Conservation (phyloP, 2,329 filamentous ascomycete genomes). For the Dactylonectria estremocensis region DNA sequence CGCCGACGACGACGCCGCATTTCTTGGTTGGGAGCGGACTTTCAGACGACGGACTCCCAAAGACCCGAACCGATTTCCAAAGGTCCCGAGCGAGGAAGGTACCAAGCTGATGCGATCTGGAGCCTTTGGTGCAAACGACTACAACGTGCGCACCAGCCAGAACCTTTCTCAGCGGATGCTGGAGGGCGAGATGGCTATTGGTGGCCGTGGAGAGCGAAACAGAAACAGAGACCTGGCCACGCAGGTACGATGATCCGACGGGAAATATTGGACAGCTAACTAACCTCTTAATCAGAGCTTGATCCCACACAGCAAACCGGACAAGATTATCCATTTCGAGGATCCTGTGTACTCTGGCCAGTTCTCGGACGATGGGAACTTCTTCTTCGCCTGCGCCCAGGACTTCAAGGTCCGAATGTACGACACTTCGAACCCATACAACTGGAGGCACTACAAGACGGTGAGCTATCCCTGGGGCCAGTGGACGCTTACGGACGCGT, state of each 20-base stretch:
- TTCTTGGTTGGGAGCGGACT: conserved; percentile 62
- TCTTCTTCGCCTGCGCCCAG: conserved; percentile 93
- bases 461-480: conserved; percentile 87
- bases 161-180: conserved; percentile 80
- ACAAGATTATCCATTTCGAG: conserved; percentile 91
- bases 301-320: conserved; percentile 83
- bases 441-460: conserved; percentile 97
- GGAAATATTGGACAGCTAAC: neutral
- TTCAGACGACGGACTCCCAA: conserved; percentile 50
- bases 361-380: conserved; percentile 97
- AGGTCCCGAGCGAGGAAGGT: conserved; percentile 85
- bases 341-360: conserved; percentile 93
- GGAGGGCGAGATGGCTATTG: conserved; percentile 85
- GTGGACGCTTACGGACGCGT: conserved; percentile 97
- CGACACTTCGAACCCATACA: conserved; percentile 94
- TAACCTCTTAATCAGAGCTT: conserved; percentile 67
- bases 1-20: conserved; percentile 55
- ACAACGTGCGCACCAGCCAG: conserved; percentile 67
- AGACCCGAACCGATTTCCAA: conserved; percentile 80
- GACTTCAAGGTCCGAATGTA: conserved; percentile 98
- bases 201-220: conserved; percentile 70
- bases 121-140: conserved; percentile 80
- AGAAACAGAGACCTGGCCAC: conserved; percentile 77
- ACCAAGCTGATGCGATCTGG: conserved; percentile 86
- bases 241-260: conserved; percentile 65